Base-by-base conservation (phyloP, 1,139 yeast species). In the Keqinozyma sinolaborantium region DNA sequence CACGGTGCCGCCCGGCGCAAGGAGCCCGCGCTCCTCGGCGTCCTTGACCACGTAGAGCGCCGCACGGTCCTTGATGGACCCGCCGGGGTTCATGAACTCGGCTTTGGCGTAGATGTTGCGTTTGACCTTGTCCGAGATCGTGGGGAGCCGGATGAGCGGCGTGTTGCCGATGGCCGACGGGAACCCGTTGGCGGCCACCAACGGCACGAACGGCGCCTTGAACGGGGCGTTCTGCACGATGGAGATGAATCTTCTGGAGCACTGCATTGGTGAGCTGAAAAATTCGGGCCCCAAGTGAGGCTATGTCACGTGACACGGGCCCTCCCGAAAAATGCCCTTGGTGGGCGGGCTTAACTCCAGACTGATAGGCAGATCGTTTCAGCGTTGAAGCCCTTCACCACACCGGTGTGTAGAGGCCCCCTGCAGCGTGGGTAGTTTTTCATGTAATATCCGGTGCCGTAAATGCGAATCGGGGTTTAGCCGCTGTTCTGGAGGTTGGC, bases 1-100 rank as follows among this genome's bases (percentile, higher is more conserved):
- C 12, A 69, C 51, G 4, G 74, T 68, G 21, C 86, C 88, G 4
- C 90, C 95, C 1, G 84, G 77, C 38, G 64, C 56, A 37, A 85
- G 63, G 37, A 73, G 60, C 1, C 95, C 95, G 39, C 68, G 69
- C 28, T 60, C 56, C 53, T 88, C 96, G 16, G 96, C 96, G 46
- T 83, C 90, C 48, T 82, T 72, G 36, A 87, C 67, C 35, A 88
- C 71, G 49, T 67, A 86, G 30, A 83, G 64, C 0, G 96, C 96
- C 5, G 96, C 96, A 37, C 97, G 72, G 55, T 87, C 97, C 54
- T 87, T 87, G 39, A 88, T 88, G 4, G 95, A 83, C 1, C 96
- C 97, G 30, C 96, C 96, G 2, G 97, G 97, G 59, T 88, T 87
- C 83, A 84, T 83, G 62, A 79, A 84, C 60, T 87, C 97, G 10